A percentile compares a stretch with the other conserved stretches of the same genome.
Evolutionary conservation across 108 stramenopile genomes (phyloP).

Genomic region (Skeletonema grethae): DNA sequence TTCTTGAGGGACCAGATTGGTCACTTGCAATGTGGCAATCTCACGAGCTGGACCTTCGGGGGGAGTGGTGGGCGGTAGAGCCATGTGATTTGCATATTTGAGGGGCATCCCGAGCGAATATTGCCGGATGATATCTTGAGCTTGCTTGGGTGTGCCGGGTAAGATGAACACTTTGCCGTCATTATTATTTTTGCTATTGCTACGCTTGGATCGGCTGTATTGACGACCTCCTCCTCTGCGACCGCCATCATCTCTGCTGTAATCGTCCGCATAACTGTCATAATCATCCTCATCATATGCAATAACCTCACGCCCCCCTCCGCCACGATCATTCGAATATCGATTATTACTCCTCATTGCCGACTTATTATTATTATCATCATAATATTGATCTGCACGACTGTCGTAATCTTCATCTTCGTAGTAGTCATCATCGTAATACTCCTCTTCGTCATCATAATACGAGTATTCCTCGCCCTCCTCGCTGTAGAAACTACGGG

Average conservation of each 20-base stretch:
- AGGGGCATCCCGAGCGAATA: not conserved
- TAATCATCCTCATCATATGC: not conserved
- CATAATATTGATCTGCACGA: not conserved
- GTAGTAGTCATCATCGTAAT: not conserved
- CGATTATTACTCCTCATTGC: not conserved
- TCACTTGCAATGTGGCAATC: constrained; percentile 1
- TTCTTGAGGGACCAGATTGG: not conserved
- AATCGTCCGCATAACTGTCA: not conserved
- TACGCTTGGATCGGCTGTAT: not conserved
- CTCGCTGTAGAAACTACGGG: not conserved
- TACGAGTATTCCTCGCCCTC: not conserved
- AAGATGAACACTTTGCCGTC: not conserved
- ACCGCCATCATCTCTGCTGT: not conserved
- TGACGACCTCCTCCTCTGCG: not conserved
- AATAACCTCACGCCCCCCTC: not conserved
- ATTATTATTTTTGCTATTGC: not conserved
- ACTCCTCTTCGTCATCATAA: not conserved
- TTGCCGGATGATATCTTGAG: not conserved
- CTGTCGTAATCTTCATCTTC: not conserved
- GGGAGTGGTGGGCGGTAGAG: not conserved
- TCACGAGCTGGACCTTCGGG: not conserved
- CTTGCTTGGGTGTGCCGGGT: constrained; percentile 4
- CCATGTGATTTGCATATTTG: not conserved
- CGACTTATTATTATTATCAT: no score
- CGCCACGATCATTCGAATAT: not conserved